Base-by-base conservation (phyloP, 805 yeast genomes). In the Spencermartinsiella europaea region DNA sequence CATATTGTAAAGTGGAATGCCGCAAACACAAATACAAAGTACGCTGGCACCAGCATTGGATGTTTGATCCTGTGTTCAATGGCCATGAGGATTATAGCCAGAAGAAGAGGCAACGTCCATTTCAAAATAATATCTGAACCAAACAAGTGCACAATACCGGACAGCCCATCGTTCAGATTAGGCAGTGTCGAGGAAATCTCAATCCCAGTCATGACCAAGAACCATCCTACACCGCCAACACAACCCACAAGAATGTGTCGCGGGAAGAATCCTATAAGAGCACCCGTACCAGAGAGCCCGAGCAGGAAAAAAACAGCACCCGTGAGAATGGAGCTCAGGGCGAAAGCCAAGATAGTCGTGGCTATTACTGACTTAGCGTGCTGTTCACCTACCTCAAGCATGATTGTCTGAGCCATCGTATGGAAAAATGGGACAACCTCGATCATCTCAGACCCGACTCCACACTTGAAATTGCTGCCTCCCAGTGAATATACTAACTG, bases 401-500 rank as follows among this genome's bases (percentile, higher is more conserved):
- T 70, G 41, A 93, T 81, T 12, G 82, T 70, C 21, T 77, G 70
- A 0, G 97, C 97, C 95, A 93, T 90, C 2, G 95, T 76, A 61
- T 93, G 99, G 71, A 91, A 91, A 64, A 93, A 93, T 1, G 99
- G 99, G 1, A 96, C 95, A n/a, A 93, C 88, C 64, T 93, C 99
- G 54, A 93, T 93, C 99, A 93, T 93, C 67, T 93, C 98, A 2
- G 96, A 85, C 1, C 99, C 99, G 38, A 91, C 80, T n/a, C 95
- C 96, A 1, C 89, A 76, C 51, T 79, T 80, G 69, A 93, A 91
- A 5, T 86, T 85, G 14, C 96, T 86, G 1, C 95, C 95, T 14
- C 99, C 99, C 20, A 86, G 65, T 0, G 97, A 89, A 61, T 79
- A 90, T 4, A 88, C 85, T 52, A 89, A 67, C 64, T 93, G 99